Conservation (phyloP, 306 rosid species). For the Quercus gilva region DNA sequence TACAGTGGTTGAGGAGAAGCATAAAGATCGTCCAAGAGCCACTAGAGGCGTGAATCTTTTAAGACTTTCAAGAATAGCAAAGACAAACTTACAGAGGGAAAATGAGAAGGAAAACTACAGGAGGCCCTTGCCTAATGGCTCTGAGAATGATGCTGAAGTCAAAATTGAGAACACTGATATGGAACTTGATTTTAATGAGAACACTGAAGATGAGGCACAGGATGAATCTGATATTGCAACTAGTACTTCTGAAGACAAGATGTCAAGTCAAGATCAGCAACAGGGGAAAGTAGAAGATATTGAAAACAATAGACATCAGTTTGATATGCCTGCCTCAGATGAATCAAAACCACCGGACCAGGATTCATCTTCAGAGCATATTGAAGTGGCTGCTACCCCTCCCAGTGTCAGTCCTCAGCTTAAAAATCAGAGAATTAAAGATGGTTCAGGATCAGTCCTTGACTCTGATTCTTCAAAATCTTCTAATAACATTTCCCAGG, state of each 20-base stretch:
- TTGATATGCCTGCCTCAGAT: slow-evolving; percentile 52
- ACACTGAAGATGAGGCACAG: slow-evolving; percentile 67
- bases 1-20: slow-evolving; percentile 59
- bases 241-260: slow-evolving; percentile 46
- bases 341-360: slow-evolving; percentile 51
- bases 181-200: slow-evolving; percentile 97
- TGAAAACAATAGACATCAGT: slow-evolving; percentile 40
- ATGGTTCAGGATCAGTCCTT: slow-evolving; percentile 58
- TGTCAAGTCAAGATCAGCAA: slow-evolving; percentile 37
- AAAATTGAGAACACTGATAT: slow-evolving; percentile 93
- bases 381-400: slow-evolving; percentile 55
- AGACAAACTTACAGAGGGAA: slow-evolving; percentile 79
- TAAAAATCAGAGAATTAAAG: slow-evolving; percentile 68
- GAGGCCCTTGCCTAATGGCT: slow-evolving; percentile 63
- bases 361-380: slow-evolving; percentile 59
- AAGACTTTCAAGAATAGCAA: slow-evolving; percentile 92
- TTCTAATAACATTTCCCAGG: slow-evolving; percentile 53
- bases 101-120: slow-evolving; percentile 97
- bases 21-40: slow-evolving; percentile 54
- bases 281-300: slow-evolving; percentile 56
- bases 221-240: slow-evolving; percentile 73
- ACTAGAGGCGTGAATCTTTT: slow-evolving; percentile 72
- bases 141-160: slow-evolving; percentile 84
- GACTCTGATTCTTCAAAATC: slow-evolving; percentile 62
- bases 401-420: slow-evolving; percentile 72